Percentiles rank a stretch among this genome's conserved stretches.
Evolutionary conservation across 2,329 filamentous ascomycete species (phyloP).

Genomic region (Neoarthrinium moseri): DNA sequence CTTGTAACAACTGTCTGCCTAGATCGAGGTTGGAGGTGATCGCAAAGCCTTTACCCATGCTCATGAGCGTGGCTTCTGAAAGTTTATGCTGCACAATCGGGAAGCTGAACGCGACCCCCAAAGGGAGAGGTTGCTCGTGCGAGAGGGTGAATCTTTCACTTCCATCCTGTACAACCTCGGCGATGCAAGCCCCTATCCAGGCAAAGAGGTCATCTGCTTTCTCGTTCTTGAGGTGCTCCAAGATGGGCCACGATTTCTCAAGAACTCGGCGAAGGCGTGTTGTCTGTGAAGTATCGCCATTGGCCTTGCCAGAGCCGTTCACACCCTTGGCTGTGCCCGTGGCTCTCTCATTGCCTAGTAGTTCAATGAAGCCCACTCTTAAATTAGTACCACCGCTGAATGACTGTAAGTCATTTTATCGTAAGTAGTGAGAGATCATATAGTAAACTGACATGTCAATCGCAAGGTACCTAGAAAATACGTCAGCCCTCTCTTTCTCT

Average conservation of each 20-base stretch:
- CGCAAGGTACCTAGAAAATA: conserved; percentile 49
- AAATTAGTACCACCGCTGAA: conserved; percentile 66
- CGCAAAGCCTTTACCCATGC: conserved; percentile 71
- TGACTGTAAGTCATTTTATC: conserved; percentile 8
- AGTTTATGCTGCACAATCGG: conserved; percentile 65
- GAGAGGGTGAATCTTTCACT: conserved; percentile 41
- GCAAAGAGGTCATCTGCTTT: conserved; percentile 72
- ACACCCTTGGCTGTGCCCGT: conserved; percentile 12
- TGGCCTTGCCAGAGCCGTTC: conserved; percentile 15
- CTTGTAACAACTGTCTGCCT: conserved; percentile 55
- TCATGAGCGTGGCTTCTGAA: conserved; percentile 61
- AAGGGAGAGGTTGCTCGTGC: conserved; percentile 47
- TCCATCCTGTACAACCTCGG: conserved; percentile 65
- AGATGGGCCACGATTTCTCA: conserved; percentile 74
- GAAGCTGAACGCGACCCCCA: conserved; percentile 71
- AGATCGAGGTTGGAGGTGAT: conserved; percentile 61
- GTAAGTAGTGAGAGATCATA: neutral
- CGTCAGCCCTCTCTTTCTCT: too few relatives aligned
- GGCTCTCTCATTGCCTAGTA: conserved; percentile 39
- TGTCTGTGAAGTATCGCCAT: conserved; percentile 15
- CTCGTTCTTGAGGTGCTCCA: conserved; percentile 69
- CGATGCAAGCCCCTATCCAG: conserved; percentile 81
- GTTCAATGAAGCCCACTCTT: conserved; percentile 65
- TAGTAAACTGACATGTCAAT: conserved; percentile 60
- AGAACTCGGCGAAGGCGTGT: conserved; percentile 55